Evolutionary conservation across 106 monocot species (phyloP), one percentile per base, ranked within the genome.

Genomic region (Platanthera zijinensis): DNA sequence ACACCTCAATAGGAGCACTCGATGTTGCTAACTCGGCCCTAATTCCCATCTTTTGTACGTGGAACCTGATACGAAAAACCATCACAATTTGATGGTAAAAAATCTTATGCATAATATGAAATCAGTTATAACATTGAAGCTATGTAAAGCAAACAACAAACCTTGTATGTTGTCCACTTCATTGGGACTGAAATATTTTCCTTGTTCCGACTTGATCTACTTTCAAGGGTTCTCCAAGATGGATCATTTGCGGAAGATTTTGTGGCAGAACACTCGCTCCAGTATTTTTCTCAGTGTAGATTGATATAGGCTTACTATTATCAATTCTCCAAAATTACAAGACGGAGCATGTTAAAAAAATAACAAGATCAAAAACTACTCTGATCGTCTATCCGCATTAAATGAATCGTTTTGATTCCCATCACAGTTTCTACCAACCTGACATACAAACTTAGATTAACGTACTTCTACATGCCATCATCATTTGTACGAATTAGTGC

Each of bases 141-240:
- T 52, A 9, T 12, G 5, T 22, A 9, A 51, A 46, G 66, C n/a
- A 75, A 48, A 54, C 68, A 21, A 22, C 50, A 71, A 50, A 97
- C 97, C 92, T 94, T 94, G 73, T 83, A 86, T 49, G 86, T 84
- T 17, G 86, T 78, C 97, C 97, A 99, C 80, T 89, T 89, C 5
- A 86, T 56, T 72, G 92, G 92, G 30, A 81, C 74, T 8, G 88
- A 77, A 50, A 84, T 85, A 50, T 99, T 99, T 78, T 99, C 94
- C 63, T 99, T 99, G 67, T 99, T 99, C 77, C 97, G 51, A 53
- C 82, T 84, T 48, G 83, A 57, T 75, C 81, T 89, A 39, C 81
- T 77, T 77, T 84, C 97, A 72, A 99, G 88, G 53, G 74, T 80
- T 15, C 76, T 69, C 94, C 97, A 99, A 46, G 81, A 49, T 7